phyloP scores from a whole-genome alignment of 176 grass and related monocot species.

The Canna indica region DNA sequence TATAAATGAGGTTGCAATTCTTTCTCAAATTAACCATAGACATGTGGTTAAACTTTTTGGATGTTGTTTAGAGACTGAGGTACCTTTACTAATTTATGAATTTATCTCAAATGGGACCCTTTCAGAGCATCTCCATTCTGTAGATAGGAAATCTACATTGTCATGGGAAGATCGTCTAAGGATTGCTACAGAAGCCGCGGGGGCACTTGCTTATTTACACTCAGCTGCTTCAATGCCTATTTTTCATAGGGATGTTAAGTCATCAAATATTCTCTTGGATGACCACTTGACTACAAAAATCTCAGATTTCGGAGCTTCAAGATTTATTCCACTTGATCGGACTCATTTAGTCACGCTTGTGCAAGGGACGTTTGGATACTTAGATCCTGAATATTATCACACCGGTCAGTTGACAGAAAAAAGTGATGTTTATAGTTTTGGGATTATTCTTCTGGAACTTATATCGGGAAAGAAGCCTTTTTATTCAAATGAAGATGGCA shows the following conservation, averaged over 20 bases:
- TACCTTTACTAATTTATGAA: not conserved
- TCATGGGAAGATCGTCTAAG: no score
- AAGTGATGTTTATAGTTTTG: no score
- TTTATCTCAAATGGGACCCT: not conserved
- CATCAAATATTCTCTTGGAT: slow-evolving; percentile 26
- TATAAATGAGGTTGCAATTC: no score
- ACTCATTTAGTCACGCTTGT: slow-evolving; percentile 25
- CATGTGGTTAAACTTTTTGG: no score
- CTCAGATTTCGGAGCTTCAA: slow-evolving; percentile 41
- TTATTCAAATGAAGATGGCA: not conserved
- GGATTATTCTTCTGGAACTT: slow-evolving; percentile 36
- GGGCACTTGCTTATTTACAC: no score
- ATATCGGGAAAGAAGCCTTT: slow-evolving; percentile 30
- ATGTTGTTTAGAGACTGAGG: not conserved
- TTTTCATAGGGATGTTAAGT: slow-evolving; percentile 38
- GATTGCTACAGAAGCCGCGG: no score
- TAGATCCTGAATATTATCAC: slow-evolving; percentile 39
- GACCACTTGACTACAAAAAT: slow-evolving; percentile 28
- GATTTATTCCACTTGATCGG: slow-evolving; percentile 31
- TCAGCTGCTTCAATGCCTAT: no score
- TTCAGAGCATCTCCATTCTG: not conserved
- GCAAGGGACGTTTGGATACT: slow-evolving; percentile 39
- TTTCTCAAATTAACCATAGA: no score
- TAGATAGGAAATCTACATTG: not conserved
- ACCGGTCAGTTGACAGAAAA: no score